A percentile compares a stretch with the other conserved stretches of the same genome.
Conservation (phyloP, 2,329 filamentous ascomycete species). For the Blastomyces parvus region DNA sequence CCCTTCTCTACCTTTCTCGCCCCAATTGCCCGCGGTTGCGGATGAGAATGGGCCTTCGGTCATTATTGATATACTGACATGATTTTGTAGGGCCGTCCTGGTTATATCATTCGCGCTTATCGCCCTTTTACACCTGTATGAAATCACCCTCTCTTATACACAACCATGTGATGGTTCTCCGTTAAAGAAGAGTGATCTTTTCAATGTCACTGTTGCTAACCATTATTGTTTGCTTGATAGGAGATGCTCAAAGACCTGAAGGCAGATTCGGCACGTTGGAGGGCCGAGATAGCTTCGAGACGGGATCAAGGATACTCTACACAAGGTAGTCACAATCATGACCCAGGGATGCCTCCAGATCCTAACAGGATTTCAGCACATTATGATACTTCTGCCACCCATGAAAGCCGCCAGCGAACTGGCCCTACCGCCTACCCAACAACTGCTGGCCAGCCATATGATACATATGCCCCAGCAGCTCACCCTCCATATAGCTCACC, state of each 20-base stretch:
- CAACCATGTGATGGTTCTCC: conserved; percentile 10
- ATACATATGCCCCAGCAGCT: conserved; percentile 22
- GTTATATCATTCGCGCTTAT: conserved; percentile 71
- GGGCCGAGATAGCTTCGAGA: conserved; percentile 34
- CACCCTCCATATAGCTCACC: conserved; percentile 10
- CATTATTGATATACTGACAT: conserved; percentile 22
- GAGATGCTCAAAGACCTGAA: conserved; percentile 49
- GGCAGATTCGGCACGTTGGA: conserved; percentile 45
- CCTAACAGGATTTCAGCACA: conserved; percentile 31
- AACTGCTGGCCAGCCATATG: conserved; percentile 25
- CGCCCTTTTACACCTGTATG: conserved; percentile 66
- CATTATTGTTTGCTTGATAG: conserved; percentile 23
- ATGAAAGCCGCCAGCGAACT: conserved; percentile 31
- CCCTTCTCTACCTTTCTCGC: conserved; percentile 17
- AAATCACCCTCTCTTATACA: conserved; percentile 10
- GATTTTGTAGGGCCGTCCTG: conserved; percentile 50
- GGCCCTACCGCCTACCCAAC: conserved; percentile 31
- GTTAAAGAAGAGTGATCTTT: background rate
- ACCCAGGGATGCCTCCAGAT: conserved; percentile 27
- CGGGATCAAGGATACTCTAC: conserved; percentile 33
- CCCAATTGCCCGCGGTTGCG: conserved; percentile 6
- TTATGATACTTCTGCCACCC: conserved; percentile 30
- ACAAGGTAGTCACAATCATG: conserved; percentile 34
- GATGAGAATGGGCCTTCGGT: background rate
- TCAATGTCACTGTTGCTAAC: background rate